A percentile compares a stretch with the other conserved stretches of the same genome.
Evolutionary conservation across 1,284 basidiomycete species (phyloP).

Genomic region (Polyporus tsugae): DNA sequence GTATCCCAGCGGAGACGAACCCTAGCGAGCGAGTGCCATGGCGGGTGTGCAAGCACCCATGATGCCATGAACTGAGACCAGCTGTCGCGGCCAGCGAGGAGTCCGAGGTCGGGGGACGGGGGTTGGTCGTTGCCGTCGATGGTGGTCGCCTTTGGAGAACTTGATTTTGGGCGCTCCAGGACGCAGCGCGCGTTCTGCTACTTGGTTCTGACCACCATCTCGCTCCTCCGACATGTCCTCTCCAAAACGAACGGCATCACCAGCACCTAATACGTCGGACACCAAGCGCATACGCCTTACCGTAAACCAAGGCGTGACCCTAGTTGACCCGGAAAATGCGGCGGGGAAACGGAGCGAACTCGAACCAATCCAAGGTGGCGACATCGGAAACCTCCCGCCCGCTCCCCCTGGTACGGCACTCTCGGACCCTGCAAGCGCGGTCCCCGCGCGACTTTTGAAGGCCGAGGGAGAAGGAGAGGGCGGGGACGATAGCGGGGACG

Average conservation of each 20-base stretch:
- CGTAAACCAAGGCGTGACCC: slow-evolving; percentile 68
- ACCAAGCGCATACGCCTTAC: slow-evolving; percentile 73
- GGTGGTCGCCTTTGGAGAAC: not conserved
- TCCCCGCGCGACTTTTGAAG: slow-evolving; percentile 61
- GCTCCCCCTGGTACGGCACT: slow-evolving; percentile 50
- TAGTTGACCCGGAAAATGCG: slow-evolving; percentile 79
- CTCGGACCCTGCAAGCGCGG: slow-evolving; percentile 56
- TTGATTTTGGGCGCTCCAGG: slow-evolving; percentile 2
- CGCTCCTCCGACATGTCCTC: slow-evolving; percentile 47
- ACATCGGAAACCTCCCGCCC: slow-evolving; percentile 75
- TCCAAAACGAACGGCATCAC: slow-evolving; percentile 77
- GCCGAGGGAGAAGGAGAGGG: slow-evolving; percentile 71
- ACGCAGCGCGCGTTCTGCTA: slow-evolving; percentile 11
- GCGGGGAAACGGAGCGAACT: slow-evolving; percentile 79
- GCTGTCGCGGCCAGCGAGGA: slow-evolving; percentile 15
- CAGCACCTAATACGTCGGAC: slow-evolving; percentile 62
- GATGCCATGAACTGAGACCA: slow-evolving; percentile 36
- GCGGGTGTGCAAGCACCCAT: slow-evolving; percentile 37
- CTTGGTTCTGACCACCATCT: slow-evolving; percentile 23
- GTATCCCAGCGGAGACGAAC: slow-evolving; percentile 31
- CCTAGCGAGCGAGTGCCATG: slow-evolving; percentile 35
- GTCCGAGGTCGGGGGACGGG: not conserved
- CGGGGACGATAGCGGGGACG: slow-evolving; percentile 69
- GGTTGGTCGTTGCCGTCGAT: slow-evolving; percentile 10
- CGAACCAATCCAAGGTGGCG: slow-evolving; percentile 74